Evolutionary conservation across 2,329 filamentous ascomycete genomes (phyloP), one percentile per base, ranked within the genome.

Genomic region (Talaromyces sp.): DNA sequence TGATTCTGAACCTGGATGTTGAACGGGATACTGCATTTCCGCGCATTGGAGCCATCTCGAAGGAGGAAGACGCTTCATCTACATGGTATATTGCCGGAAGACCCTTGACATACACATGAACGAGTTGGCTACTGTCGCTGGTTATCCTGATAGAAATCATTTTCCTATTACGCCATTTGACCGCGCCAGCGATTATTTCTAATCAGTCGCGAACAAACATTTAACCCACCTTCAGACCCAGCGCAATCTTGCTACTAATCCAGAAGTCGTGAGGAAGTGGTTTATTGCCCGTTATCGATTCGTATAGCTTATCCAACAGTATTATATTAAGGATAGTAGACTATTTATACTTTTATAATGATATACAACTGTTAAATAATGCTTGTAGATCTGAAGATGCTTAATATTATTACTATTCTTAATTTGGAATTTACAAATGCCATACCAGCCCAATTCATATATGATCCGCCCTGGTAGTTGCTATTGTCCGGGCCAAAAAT

Each of bases 51-150:
- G 74, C 77, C 27, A 77, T 81, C 58, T 76, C 75, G 36, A 73
- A 74, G 67, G 65, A 74, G 67, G 65, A 69, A 29, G 15, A 67
- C 3, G 67, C 19, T 68, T 69, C 58, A 63, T 68, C 22, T 58
- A 60, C 61, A 49, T 82, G 73, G 75, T 66, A 68, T 17, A 76
- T 78, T 58, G 70, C 70, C 22, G 61, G 67, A 65, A 68, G 76
- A 64, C 77, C 78, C 6, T 68, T 80, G n/a, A 80, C 76, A n/a
- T 77, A 76, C 59, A 77, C 43, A 80, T 80, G 75, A 80, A 81
- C 64, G 75, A 79, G 65, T 61, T 77, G 58, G 73, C 68, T 0
- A 74, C 70, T 58, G 70, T 76, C 27, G 69, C 75, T 15, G 71
- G 70, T 43, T 80, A 74, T 65, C 72, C 75, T 7, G 63, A 65